These are phyloP conservation scores for Funneliformis caledonium DNA, from an alignment of 371 early-diverging fungal genomes.

Conservation along the genomic window DNA sequence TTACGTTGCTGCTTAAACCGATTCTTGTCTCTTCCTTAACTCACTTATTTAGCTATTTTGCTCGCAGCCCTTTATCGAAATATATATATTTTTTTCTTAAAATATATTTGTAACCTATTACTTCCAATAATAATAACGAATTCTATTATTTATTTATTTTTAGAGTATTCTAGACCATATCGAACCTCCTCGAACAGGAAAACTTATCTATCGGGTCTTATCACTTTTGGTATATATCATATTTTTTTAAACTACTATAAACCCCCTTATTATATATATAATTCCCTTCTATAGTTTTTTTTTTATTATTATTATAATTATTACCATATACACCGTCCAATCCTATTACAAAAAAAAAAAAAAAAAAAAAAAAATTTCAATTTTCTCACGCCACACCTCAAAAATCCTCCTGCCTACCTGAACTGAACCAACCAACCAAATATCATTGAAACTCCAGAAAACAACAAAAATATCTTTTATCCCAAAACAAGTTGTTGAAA, in stretches of 20 bases:
- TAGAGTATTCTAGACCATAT: neutral
- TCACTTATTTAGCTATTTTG: too few relatives aligned
- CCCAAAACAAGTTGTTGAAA: slow-evolving; percentile 6
- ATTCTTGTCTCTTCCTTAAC: too few relatives aligned
- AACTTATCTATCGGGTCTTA: neutral
- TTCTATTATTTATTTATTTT: too few relatives aligned
- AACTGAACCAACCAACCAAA: slow-evolving; percentile 32
- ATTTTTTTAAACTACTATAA: neutral
- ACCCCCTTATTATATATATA: neutral
- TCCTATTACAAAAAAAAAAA: slow-evolving; percentile 13
- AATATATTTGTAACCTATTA: too few relatives aligned
- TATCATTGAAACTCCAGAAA: slow-evolving; percentile 46
- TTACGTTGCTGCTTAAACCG: too few relatives aligned
- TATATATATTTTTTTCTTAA: too few relatives aligned
- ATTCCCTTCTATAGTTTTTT: slow-evolving; percentile 7
- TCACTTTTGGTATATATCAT: neutral
- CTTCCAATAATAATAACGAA: too few relatives aligned
- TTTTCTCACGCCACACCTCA: slow-evolving; percentile 28
- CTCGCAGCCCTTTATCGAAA: too few relatives aligned
- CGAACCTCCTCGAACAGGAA: neutral
- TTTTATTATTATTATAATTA: neutral
- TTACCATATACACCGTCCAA: slow-evolving; percentile 9
- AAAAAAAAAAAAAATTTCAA: neutral
- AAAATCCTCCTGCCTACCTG: neutral
- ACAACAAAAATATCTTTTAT: neutral